Conservation (phyloP, 257 asterid species). For the Solanum infundibuliforme region DNA sequence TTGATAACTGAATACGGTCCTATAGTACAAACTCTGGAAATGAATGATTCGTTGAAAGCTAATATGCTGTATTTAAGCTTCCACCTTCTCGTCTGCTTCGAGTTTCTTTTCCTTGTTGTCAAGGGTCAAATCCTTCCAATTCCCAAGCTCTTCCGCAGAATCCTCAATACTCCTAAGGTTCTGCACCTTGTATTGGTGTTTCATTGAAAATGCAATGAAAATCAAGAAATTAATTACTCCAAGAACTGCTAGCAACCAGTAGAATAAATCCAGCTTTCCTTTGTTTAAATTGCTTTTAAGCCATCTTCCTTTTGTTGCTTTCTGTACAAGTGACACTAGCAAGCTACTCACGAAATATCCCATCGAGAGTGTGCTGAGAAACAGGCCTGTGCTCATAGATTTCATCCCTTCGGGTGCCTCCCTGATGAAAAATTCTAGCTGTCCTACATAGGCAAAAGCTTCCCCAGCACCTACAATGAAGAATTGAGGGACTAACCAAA, state of each 20-base stretch:
- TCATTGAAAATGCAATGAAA: conserved; percentile 47
- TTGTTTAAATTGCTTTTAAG: conserved; percentile 46
- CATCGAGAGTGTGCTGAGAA: conserved; percentile 68
- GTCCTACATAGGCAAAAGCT: conserved; percentile 86
- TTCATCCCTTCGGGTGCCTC: conserved; percentile 92
- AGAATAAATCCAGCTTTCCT: conserved; percentile 53
- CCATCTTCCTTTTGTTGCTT: conserved; percentile 46
- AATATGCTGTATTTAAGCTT: not conserved
- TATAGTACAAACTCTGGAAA: not conserved
- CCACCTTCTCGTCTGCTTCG: not conserved
- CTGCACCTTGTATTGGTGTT: conserved; percentile 62
- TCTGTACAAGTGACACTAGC: conserved; percentile 49
- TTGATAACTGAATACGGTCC: not conserved
- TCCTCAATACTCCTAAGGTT: conserved; percentile 15
- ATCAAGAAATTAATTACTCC: conserved; percentile 47
- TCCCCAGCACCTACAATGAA: conserved; percentile 85
- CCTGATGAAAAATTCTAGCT: conserved; percentile 75
- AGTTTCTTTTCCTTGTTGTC: not conserved
- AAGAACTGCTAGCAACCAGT: conserved; percentile 69
- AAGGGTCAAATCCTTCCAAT: conserved; percentile 10
- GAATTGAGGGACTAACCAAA: conserved; percentile 81
- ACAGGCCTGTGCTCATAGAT: conserved; percentile 87
- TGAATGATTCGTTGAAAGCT: not conserved
- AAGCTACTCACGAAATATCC: conserved; percentile 71
- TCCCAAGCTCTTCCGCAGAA: conserved; percentile 23